These are phyloP conservation scores for Mycena epipterygia DNA, from an alignment of 768 basidiomycete species.

Conservation along the genomic window DNA sequence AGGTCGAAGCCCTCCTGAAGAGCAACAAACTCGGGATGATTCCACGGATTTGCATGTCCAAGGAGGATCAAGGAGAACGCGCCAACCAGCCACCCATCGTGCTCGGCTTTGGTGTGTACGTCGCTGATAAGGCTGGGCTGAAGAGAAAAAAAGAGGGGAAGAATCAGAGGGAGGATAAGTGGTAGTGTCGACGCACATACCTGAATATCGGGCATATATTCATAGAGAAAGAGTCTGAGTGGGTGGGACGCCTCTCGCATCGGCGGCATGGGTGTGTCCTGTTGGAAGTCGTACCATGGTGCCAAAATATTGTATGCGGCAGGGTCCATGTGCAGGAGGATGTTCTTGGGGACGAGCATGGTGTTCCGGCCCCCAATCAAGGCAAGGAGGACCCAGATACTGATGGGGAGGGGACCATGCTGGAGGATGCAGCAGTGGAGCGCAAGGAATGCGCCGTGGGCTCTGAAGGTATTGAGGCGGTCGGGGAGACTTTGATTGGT, in stretches of 20 bases:
- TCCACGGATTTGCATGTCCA: neutral
- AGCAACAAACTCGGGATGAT: neutral
- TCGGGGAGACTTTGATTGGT: neutral
- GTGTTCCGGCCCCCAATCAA: neutral
- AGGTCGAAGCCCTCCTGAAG: neutral
- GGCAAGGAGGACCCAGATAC: constrained; percentile 15
- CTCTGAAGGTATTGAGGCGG: neutral
- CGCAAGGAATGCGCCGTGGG: constrained; percentile 6
- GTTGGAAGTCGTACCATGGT: constrained; percentile 1
- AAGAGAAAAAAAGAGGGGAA: neutral
- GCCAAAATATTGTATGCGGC: neutral
- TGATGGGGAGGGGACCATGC: constrained; percentile 3
- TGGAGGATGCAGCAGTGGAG: constrained; percentile 7
- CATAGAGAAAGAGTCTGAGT: neutral
- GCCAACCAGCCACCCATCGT: neutral
- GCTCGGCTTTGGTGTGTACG: neutral
- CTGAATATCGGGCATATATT: neutral
- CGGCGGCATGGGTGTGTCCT: neutral
- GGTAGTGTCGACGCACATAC: neutral
- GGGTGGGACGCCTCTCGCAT: neutral
- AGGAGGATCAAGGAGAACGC: neutral
- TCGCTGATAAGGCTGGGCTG: constrained; percentile 8
- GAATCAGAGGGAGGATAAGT: no score
- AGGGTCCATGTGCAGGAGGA: constrained; percentile 14
- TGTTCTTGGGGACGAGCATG: constrained; percentile 9